A percentile compares a stretch with the other conserved stretches of the same genome.
phyloP scores from a whole-genome alignment of 106 monocot species.

The Amphibolis antarctica region DNA sequence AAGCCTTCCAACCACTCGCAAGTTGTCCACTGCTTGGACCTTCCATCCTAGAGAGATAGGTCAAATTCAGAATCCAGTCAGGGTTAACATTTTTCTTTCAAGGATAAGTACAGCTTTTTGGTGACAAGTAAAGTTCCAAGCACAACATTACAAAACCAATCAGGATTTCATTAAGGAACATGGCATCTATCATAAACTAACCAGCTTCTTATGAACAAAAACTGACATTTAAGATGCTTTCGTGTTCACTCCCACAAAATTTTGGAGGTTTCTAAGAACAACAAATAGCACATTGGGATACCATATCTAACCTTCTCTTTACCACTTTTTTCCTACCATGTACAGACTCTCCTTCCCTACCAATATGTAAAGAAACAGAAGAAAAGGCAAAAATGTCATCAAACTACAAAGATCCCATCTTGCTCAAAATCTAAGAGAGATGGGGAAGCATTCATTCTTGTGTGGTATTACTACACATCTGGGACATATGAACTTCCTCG shows the following conservation, averaged over 20 bases:
- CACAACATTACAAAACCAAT: no score
- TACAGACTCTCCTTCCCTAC: neutral
- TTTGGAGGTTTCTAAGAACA: neutral
- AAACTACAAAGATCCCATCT: neutral
- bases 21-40: no score
- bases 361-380: neutral
- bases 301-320: neutral
- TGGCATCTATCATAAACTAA: no score
- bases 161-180: no score
- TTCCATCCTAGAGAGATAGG: no score
- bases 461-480: neutral
- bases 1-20: no score
- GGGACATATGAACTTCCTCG: neutral
- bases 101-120: no score
- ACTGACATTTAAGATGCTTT: neutral
- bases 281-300: neutral
- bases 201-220: no score
- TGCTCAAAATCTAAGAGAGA: slow-evolving; percentile 1
- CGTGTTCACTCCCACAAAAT: neutral
- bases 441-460: neutral
- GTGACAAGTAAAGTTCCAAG: no score
- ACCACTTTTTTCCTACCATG: neutral
- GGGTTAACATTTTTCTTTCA: no score
- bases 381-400: neutral
- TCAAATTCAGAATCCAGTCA: no score